Conservation (phyloP, 2,329 filamentous ascomycete species). For the Periconia sp. region DNA sequence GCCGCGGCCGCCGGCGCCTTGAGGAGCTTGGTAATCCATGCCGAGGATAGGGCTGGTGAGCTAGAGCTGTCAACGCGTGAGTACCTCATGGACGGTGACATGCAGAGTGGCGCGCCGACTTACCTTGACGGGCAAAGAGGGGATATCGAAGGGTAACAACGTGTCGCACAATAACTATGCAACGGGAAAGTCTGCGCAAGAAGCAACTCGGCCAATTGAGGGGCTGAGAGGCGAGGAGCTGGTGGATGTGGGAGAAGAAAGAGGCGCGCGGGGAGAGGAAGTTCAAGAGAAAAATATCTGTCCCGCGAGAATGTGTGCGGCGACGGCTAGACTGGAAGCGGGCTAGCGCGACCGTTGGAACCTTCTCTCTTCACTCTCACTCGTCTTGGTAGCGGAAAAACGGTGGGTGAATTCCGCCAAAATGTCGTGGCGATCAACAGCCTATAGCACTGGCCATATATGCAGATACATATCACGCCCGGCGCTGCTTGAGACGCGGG, state of each 20-base stretch:
- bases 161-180: slow-evolving; percentile 24
- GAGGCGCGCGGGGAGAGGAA: slow-evolving; percentile 24
- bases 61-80: slow-evolving; percentile 31
- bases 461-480: too few species aligned
- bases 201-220: slow-evolving; percentile 19
- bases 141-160: slow-evolving; percentile 12
- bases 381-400: too few species aligned
- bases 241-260: slow-evolving; percentile 22
- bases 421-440: too few species aligned
- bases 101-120: slow-evolving; percentile 19
- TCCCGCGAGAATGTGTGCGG: slow-evolving; percentile 17
- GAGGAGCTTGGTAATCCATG: slow-evolving; percentile 47
- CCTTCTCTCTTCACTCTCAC: background rate
- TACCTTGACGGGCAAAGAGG: slow-evolving; percentile 29
- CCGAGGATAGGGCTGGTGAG: slow-evolving; percentile 21
- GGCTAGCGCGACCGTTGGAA: slow-evolving; percentile 5
- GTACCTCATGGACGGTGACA: slow-evolving; percentile 11
- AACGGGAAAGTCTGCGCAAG: slow-evolving; percentile 12
- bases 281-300: slow-evolving; percentile 28
- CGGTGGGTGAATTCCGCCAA: too few species aligned
- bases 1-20: slow-evolving; percentile 44
- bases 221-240: slow-evolving; percentile 12
- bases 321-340: slow-evolving; percentile 9
- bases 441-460: too few species aligned
- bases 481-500: too few species aligned